Conservation (phyloP, 345 rosid genomes). For the Punica granatum region DNA sequence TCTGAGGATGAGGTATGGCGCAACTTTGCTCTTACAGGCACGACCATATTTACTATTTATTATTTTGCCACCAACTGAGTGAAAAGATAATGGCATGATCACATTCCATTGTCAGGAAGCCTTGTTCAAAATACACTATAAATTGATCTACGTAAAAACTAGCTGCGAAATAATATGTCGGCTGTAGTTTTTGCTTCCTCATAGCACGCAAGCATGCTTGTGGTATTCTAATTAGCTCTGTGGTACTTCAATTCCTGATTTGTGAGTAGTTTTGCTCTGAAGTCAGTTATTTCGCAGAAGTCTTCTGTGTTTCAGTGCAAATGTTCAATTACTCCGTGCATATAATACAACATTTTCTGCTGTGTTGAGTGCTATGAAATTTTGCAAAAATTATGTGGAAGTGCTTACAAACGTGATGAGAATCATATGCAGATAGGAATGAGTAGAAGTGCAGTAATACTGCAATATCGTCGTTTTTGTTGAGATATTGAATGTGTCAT, state of each 20-base stretch:
- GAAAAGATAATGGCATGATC: neutral
- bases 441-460: neutral
- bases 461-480: too few relatives aligned
- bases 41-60: neutral
- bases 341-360: too few relatives aligned
- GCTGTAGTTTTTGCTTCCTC: neutral
- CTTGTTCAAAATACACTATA: neutral
- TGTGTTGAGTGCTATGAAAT: too few relatives aligned
- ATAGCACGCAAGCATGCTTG: neutral
- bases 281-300: too few relatives aligned
- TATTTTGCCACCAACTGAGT: neutral
- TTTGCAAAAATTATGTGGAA: neutral
- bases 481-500: too few relatives aligned
- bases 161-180: neutral
- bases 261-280: too few relatives aligned
- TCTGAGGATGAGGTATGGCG: conserved; percentile 79
- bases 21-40: neutral
- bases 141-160: neutral
- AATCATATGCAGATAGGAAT: neutral
- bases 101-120: neutral
- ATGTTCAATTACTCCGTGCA: too few relatives aligned
- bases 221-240: too few relatives aligned
- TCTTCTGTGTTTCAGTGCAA: too few relatives aligned
- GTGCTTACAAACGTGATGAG: too few relatives aligned
- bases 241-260: too few relatives aligned